Percentiles rank a stretch among this genome's conserved stretches.
Evolutionary conservation across 805 yeast species (phyloP).

Genomic region (Zygosaccharomyces bailii): DNA sequence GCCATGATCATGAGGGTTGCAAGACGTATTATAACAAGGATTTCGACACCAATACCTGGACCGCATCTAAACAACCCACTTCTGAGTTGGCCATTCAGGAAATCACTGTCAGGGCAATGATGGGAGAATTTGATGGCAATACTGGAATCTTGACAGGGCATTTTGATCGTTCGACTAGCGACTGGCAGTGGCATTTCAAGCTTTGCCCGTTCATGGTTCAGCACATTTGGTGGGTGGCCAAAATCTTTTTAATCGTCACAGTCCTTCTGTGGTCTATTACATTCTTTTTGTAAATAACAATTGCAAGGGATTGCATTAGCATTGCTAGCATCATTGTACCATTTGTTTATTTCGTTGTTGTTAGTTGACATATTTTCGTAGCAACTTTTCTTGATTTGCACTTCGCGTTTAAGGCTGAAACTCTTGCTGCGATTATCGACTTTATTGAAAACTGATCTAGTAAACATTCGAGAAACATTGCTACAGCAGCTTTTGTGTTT

Average conservation of each 20-base stretch:
- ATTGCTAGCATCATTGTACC: neutral
- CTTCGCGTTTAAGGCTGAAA: slow-evolving; percentile 13
- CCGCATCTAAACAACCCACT: slow-evolving; percentile 45
- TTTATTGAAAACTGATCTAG: neutral
- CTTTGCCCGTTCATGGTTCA: slow-evolving; percentile 82
- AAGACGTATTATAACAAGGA: slow-evolving; percentile 58
- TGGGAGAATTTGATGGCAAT: slow-evolving; percentile 94
- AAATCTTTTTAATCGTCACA: slow-evolving; percentile 47
- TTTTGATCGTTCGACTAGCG: slow-evolving; percentile 40
- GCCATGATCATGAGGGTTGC: slow-evolving; percentile 97
- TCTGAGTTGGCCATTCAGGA: slow-evolving; percentile 50
- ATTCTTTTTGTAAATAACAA: slow-evolving; percentile 8
- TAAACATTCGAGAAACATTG: neutral
- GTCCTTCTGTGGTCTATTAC: slow-evolving; percentile 38
- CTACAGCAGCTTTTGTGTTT: neutral
- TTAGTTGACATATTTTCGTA: slow-evolving; percentile 3
- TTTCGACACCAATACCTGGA: slow-evolving; percentile 49
- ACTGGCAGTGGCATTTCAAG: slow-evolving; percentile 66
- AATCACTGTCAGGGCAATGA: slow-evolving; percentile 84
- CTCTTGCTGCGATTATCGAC: neutral
- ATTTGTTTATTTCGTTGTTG: neutral
- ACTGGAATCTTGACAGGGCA: slow-evolving; percentile 81
- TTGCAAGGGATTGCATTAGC: neutral
- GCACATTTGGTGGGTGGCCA: slow-evolving; percentile 94
- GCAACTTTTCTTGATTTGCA: slow-evolving; percentile 6